A percentile compares a stretch with the other conserved stretches of the same genome.
phyloP scores from a whole-genome alignment of 2,329 filamentous ascomycete species.

The Fusarium decemcellulare region DNA sequence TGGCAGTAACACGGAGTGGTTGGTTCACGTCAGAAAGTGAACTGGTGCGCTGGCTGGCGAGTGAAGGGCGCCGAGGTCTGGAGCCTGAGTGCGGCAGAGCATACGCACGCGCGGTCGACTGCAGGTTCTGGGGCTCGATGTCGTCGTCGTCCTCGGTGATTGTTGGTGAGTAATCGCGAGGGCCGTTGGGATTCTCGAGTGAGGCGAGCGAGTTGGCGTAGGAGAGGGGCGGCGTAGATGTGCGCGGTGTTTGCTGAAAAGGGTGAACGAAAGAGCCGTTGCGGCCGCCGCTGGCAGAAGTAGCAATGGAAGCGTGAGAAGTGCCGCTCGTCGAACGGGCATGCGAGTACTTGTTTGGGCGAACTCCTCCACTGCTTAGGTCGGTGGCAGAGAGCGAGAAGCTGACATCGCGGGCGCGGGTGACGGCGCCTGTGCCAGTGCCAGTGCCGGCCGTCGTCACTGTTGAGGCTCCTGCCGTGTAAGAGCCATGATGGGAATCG shows the following conservation, averaged over 20 bases:
- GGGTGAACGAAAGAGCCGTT: slow-evolving; percentile 72
- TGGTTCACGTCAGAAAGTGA: slow-evolving; percentile 53
- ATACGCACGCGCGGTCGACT: slow-evolving; percentile 38
- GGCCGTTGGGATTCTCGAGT: slow-evolving; percentile 57
- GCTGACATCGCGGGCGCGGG: slow-evolving; percentile 58
- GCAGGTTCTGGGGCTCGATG: slow-evolving; percentile 44
- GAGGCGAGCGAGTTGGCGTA: slow-evolving; percentile 71
- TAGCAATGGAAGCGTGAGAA: slow-evolving; percentile 70
- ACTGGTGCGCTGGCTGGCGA: slow-evolving; percentile 52
- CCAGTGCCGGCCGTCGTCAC: slow-evolving; percentile 32
- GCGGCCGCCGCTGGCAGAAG: slow-evolving; percentile 67
- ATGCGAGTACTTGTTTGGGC: slow-evolving; percentile 65
- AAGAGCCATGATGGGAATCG: slow-evolving; percentile 32
- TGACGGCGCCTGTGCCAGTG: not conserved
- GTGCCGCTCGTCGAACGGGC: slow-evolving; percentile 71
- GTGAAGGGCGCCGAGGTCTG: slow-evolving; percentile 49
- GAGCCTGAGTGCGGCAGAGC: slow-evolving; percentile 36
- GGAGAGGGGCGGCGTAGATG: slow-evolving; percentile 71
- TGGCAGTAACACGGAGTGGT: slow-evolving; percentile 43
- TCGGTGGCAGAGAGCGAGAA: slow-evolving; percentile 60
- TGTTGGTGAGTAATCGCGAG: slow-evolving; percentile 68
- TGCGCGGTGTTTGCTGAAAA: slow-evolving; percentile 74
- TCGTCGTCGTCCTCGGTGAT: slow-evolving; percentile 69
- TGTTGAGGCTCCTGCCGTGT: slow-evolving; percentile 40
- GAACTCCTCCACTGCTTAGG: slow-evolving; percentile 45